Evolutionary conservation across 805 yeast genomes (phyloP), one percentile per base, ranked within the genome.

Genomic region (Ogataea nonfermentans): DNA sequence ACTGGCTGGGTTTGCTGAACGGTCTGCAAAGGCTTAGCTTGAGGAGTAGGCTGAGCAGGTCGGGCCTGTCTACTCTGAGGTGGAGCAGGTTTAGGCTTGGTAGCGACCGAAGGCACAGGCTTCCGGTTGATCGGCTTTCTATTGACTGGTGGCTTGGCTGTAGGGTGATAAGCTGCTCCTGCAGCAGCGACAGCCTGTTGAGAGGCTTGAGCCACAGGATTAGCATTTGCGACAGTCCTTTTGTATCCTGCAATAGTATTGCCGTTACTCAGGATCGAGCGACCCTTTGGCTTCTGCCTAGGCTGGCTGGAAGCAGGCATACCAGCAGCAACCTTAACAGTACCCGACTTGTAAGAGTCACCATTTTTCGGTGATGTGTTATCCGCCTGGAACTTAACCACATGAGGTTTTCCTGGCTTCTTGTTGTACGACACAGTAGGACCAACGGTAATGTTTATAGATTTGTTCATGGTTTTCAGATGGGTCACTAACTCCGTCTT

Each of bases 401-500:
- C 61, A 45, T 89, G 93, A 17, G 70, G 56, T 60, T 78, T 81
- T 2, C 95, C 95, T 1, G 96, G 88, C 61, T 93, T 93, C 73
- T 91, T 93, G 65, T 83, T 86, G 63, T 93, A 93, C 46, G 77
- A 75, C 42, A 93, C 75, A 0, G 84, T 74, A 3, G 84, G 75
- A 2, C 83, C 90, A 47, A 93, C 74, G 29, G 71, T 73, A 32
- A 93, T 73, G 3, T 72, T 68, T 33, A 88, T 65, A 0, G 75
- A 71, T 11, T 73, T 71, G 51, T 80, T 78, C 35, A 81, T 46
- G 45, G 74, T 74, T 56, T 79, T 83, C 57, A 90, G 63, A 33
- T 83, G 84, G 0, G 95, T 80, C 1, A 85, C 67, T 37, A 93
- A 67, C 59, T 93, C 99, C 0, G 98, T 93, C 65, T 93, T 93